Base-by-base conservation (phyloP, 768 basidiomycete genomes). In the Naganishia onofrii region DNA sequence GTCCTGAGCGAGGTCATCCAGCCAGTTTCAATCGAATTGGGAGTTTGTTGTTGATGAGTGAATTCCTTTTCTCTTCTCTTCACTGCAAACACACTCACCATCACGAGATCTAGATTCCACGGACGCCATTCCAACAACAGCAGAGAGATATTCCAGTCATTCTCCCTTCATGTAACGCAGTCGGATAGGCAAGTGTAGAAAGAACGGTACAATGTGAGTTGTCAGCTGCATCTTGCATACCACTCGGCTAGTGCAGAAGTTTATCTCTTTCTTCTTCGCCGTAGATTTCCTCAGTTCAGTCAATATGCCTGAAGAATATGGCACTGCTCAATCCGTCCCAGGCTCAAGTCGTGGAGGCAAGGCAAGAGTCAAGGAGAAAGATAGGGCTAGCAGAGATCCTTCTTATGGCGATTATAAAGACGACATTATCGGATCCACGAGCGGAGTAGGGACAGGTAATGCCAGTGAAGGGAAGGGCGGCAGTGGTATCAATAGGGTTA, bases 401-500 rank as follows among this genome's bases (percentile, higher is more conserved):
- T 63, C 60, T 4, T 38, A 26, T 23, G 60, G 60, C 38, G 60
- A 63, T 42, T 63, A 19, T 42, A 63, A 63, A 17, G 60, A 63
- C 21, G 31, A 19, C 7, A 28, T 44, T 42, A 42, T 44, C 1
- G 60, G 60, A 23, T n/a, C 23, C 7, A n/a, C 34, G 21, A 26
- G 36, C 12, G 60, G 60, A 23, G 15, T 3, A 4, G 60, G 13
- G 5, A n/a, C 34, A 10, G 57, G 57, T 31, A 42, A 63, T 63
- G 68, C 57, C 4, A 70, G 51, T 28, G 69, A 70, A 38, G 69
- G 69, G 10, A 70, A 70, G 28, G 77, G 79, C n/a, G 72, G 74
- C 0, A 69, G 65, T 54, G 73, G 70, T 9, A 80, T 81, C 53
- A 79, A 78, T 60, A 68, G 80, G 51, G 80, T 81, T 57, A 80